Evolutionary conservation across 306 rosid genomes (phyloP), one percentile per base, ranked within the genome.

Genomic region (Amphicarpaea edgeworthii): DNA sequence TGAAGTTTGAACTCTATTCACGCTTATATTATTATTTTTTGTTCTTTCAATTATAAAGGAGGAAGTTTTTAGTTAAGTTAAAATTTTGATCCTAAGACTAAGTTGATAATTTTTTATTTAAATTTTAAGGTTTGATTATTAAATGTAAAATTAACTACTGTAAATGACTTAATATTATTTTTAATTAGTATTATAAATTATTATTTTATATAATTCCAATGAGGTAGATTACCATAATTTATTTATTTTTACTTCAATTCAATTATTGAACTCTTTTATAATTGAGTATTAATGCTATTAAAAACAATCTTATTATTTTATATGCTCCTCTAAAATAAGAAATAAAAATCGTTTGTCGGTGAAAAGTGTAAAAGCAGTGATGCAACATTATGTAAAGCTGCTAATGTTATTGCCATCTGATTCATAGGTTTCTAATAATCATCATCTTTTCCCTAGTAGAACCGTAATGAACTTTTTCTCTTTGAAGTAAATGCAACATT

Each of bases 391-490:
- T 3, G 38, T 11, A 59, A 28, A 24, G 38, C 3, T 12, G 38
- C 4, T 26, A 0, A 26, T 57, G 38, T 12, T 57, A 43, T 59
- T 73, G 69, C 30, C 46, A 26, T 59, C 28, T 12, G 51, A 58
- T 28, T 64, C 15, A 32, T 16, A 28, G 14, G 11, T 5, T 57
- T 57, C 77, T 38, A 72, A 71, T 24, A 24, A 34, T 19, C 37
- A 49, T 50, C 16, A 34, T 28, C 37, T 37, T 51, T 51, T 7
- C 21, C 10, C 7, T 8, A 11, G 16, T 38, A 54, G 21, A 40
- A 9, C 30, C 46, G 21, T 74, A 19, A 60, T 19, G 40, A 30
- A 74, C 49, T 59, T 42, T 60, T 47, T 63, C 54, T 50, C 72
- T 49, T 49, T 20, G 14, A 63, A 49, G 41, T 8, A 20, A 60